phyloP scores from a whole-genome alignment of 2,329 filamentous ascomycete genomes.

The Aspergillus sp. region DNA sequence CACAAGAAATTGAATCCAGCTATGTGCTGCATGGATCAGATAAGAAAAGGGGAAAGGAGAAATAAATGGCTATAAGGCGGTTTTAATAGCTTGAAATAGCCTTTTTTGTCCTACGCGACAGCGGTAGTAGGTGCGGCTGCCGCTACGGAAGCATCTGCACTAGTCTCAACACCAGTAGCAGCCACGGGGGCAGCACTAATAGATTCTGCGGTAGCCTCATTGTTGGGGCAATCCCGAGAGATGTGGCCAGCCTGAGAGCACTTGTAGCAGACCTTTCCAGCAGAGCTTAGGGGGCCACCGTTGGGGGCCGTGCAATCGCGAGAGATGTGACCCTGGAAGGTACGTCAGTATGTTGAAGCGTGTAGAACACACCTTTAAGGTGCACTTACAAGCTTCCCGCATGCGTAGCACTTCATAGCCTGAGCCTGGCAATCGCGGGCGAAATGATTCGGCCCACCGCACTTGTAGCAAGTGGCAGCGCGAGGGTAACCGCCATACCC shows the following conservation, averaged over 20 bases:
- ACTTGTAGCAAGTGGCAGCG: slow-evolving; percentile 68
- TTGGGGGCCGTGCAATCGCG: slow-evolving; percentile 95
- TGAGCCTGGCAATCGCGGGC: slow-evolving; percentile 97
- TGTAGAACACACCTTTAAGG: background rate
- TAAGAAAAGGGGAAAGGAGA: slow-evolving; percentile 15
- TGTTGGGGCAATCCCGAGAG: slow-evolving; percentile 90
- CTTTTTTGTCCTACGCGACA: slow-evolving; percentile 39
- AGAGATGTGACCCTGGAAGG: slow-evolving; percentile 72
- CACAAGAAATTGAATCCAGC: slow-evolving; percentile 19
- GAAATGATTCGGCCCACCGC: slow-evolving; percentile 90
- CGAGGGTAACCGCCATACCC: slow-evolving; percentile 63
- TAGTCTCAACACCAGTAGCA: slow-evolving; percentile 41
- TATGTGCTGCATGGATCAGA: slow-evolving; percentile 30
- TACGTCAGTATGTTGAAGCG: background rate
- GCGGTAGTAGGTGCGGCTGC: slow-evolving; percentile 43
- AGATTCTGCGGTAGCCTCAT: slow-evolving; percentile 46
- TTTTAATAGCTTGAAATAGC: slow-evolving; percentile 14
- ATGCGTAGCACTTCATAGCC: slow-evolving; percentile 98
- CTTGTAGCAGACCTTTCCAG: slow-evolving; percentile 98
- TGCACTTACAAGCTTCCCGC: slow-evolving; percentile 70
- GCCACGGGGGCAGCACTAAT: slow-evolving; percentile 26
- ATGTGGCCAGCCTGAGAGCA: slow-evolving; percentile 96
- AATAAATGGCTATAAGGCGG: slow-evolving; percentile 9
- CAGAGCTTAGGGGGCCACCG: slow-evolving; percentile 90
- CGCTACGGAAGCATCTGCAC: slow-evolving; percentile 34